phyloP scores from a whole-genome alignment of 2,329 filamentous ascomycete species.

The Pyrenochaeta sp. region DNA sequence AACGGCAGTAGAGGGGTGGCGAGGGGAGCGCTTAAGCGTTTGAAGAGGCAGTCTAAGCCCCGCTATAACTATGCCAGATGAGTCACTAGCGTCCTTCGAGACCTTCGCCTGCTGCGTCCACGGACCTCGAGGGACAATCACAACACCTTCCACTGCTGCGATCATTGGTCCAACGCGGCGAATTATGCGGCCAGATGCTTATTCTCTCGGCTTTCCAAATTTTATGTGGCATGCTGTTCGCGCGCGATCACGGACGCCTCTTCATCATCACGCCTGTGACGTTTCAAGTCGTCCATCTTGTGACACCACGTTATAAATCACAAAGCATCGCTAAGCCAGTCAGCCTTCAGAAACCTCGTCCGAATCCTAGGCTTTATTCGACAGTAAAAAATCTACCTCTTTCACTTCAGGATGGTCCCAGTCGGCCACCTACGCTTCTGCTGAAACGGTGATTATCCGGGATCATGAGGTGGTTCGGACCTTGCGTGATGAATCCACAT shows the following conservation, averaged over 20 bases:
- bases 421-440: background rate
- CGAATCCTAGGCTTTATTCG: background rate
- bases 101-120: background rate
- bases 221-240: background rate
- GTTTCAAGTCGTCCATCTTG: background rate
- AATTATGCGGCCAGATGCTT: background rate
- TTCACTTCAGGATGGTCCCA: background rate
- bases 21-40: slow-evolving; percentile 3
- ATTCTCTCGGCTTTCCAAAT: background rate
- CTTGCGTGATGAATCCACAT: background rate
- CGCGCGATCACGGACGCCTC: background rate
- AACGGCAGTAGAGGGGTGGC: slow-evolving; percentile 9
- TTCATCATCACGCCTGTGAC: background rate
- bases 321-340: background rate
- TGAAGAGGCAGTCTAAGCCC: background rate
- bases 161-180: background rate
- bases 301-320: background rate
- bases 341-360: background rate
- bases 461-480: background rate
- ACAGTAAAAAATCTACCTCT: too few relatives aligned
- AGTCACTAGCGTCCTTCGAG: background rate
- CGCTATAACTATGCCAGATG: background rate
- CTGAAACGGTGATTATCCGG: background rate
- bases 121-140: background rate
- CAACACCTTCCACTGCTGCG: background rate